Percentiles rank a stretch among this genome's conserved stretches.
phyloP scores from a whole-genome alignment of 495 filamentous ascomycete genomes.

The Talaromyces adpressus region DNA sequence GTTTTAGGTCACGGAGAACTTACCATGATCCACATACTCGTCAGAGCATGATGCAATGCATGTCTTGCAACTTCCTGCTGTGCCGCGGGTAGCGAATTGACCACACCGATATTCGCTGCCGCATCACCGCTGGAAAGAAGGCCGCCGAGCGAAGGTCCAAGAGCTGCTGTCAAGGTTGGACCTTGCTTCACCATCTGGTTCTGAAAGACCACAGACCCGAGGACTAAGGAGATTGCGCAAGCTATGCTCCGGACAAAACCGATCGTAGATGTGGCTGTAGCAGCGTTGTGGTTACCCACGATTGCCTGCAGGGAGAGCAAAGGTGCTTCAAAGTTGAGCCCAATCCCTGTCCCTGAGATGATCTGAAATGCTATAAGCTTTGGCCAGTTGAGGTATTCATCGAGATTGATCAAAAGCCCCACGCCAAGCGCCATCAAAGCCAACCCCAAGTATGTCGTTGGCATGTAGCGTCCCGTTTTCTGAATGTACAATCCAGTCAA shows the following conservation, averaged over 20 bases:
- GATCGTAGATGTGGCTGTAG: constrained; percentile 29
- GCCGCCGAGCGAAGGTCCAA: constrained; percentile 15
- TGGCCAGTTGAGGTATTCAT: constrained; percentile 39
- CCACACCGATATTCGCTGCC: constrained; percentile 18
- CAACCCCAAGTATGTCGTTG: constrained; percentile 50
- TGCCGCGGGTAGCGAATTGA: constrained; percentile 40
- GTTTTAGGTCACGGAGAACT: background rate
- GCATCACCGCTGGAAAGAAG: constrained; percentile 14
- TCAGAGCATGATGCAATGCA: constrained; percentile 50
- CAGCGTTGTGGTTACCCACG: constrained; percentile 25
- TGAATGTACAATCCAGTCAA: constrained; percentile 41
- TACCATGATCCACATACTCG: constrained; percentile 58
- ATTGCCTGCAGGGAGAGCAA: constrained; percentile 36
- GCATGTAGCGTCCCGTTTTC: constrained; percentile 41
- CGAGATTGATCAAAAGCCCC: constrained; percentile 58
- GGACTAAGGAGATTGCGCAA: constrained; percentile 47
- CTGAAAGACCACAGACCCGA: constrained; percentile 63
- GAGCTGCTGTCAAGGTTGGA: constrained; percentile 3
- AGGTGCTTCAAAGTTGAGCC: constrained; percentile 55
- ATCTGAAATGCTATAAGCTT: constrained; percentile 53
- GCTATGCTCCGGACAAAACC: constrained; percentile 30
- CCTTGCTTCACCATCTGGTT: constrained; percentile 15
- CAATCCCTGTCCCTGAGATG: constrained; percentile 48
- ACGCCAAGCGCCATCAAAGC: constrained; percentile 54
- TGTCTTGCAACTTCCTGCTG: constrained; percentile 41